Evolutionary conservation across 805 yeast genomes (phyloP).

Genomic region (Nakazawaea peltata): DNA sequence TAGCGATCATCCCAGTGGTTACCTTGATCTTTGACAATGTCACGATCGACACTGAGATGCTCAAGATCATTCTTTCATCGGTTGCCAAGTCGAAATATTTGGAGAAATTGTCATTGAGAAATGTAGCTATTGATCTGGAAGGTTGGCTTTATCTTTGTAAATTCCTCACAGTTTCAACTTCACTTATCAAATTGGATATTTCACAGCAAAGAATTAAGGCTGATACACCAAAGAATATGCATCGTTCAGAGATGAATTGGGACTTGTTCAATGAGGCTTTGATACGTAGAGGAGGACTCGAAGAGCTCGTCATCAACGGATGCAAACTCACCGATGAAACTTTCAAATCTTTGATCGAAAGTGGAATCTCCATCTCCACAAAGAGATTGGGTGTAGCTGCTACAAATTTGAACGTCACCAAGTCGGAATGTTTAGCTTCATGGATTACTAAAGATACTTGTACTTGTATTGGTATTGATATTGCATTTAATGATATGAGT

Average conservation of each 20-base stretch:
- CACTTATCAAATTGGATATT: constrained; percentile 43
- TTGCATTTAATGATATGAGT: constrained; percentile 45
- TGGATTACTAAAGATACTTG: constrained; percentile 38
- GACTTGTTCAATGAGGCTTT: constrained; percentile 34
- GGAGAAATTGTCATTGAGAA: constrained; percentile 46
- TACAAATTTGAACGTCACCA: constrained; percentile 34
- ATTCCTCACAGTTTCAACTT: constrained; percentile 32
- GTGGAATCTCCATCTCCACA: constrained; percentile 34
- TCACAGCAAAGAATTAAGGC: constrained; percentile 46
- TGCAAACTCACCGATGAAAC: constrained; percentile 37
- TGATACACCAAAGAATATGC: constrained; percentile 28
- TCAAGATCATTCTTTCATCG: constrained; percentile 38
- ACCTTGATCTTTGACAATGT: constrained; percentile 53
- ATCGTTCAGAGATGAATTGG: constrained; percentile 48
- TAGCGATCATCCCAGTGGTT: constrained; percentile 46
- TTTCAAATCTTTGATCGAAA: constrained; percentile 31
- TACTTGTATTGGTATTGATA: constrained; percentile 46
- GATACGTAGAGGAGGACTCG: constrained; percentile 41
- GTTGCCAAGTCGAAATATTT: constrained; percentile 32
- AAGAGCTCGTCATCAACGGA: constrained; percentile 51
- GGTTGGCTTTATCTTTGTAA: constrained; percentile 48
- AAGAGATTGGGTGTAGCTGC: constrained; percentile 47
- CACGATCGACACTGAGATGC: constrained; percentile 44
- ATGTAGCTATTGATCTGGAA: constrained; percentile 42
- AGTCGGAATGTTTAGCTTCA: constrained; percentile 32